Base-by-base conservation (phyloP, 2,329 filamentous ascomycete species). In the Penicillium expansum region DNA sequence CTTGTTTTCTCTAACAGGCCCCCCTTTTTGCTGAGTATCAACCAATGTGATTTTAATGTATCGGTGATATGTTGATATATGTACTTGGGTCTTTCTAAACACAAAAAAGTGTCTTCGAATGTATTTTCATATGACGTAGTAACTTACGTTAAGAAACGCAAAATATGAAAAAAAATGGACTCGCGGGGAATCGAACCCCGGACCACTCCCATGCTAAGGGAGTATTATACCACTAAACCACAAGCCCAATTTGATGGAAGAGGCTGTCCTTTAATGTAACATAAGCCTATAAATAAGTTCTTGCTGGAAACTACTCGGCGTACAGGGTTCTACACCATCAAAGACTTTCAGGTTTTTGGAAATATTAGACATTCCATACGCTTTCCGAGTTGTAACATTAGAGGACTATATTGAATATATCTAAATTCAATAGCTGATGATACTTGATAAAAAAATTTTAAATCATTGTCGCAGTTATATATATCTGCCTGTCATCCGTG, bases 161-260 rank as follows among this genome's bases (percentile, higher is more conserved):
- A 24, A 24, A 24, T 24, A 3, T 5, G 6, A 29, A 66, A 67
- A 63, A 67, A 62, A 59, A 64, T 78, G 76, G 76, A 78, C 75
- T 75, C 71, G 74, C 76, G 71, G 76, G 76, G 76, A 78, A 78
- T 78, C 75, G 74, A 77, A 77, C 75, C 74, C 74, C 71, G 73
- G 75, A 77, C 76, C 76, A 72, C 76, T 70, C 75, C 74, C 75
- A 78, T 76, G 73, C 75, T 77, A 77, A 77, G 74, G 73, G 74
- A 68, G 73, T 72, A 77, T 77, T 75, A 76, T 77, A 77, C 75
- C 75, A 76, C 75, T 77, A 77, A 76, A 77, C 75, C 74, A 77
- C 72, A 69, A 69, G 67, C 67, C 67, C 67, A 64, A 30, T 61
- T 54, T 2, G 53, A 55, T 64, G 55, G 29, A 52, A n/a, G 27